phyloP scores from a whole-genome alignment of 1,284 basidiomycete genomes.

The Phenoliferia sp. region DNA sequence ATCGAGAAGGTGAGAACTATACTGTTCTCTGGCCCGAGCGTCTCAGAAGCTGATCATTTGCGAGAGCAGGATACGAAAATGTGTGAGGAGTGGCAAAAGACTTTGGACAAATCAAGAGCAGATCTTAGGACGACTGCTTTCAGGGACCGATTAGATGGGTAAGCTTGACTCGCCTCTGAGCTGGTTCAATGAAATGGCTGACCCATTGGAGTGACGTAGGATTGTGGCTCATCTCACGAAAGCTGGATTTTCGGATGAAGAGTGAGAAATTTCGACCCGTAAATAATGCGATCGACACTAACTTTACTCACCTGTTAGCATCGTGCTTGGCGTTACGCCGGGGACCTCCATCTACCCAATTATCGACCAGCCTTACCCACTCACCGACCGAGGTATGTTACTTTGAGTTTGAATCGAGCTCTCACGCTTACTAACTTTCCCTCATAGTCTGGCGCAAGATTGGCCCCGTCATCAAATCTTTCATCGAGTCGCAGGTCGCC shows the following conservation, averaged over 20 bases:
- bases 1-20: too few relatives aligned
- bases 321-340: background rate
- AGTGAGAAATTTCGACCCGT: background rate
- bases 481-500: background rate
- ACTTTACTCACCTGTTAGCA: background rate
- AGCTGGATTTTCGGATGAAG: background rate
- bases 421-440: background rate
- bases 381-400: constrained; percentile 11
- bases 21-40: too few relatives aligned
- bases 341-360: background rate
- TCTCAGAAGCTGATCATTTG: too few relatives aligned
- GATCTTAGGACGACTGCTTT: background rate
- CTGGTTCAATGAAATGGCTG: background rate
- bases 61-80: background rate
- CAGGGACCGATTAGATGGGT: background rate
- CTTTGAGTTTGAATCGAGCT: too few relatives aligned
- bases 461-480: background rate
- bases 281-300: background rate
- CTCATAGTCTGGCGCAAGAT: constrained; percentile 13
- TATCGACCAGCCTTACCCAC: constrained; percentile 11
- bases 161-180: background rate
- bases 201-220: background rate
- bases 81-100: background rate
- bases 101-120: background rate
- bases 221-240: background rate